These are phyloP conservation scores for Alternaria sp. DNA, from an alignment of 2,329 filamentous ascomycete genomes.

Conservation along the genomic window DNA sequence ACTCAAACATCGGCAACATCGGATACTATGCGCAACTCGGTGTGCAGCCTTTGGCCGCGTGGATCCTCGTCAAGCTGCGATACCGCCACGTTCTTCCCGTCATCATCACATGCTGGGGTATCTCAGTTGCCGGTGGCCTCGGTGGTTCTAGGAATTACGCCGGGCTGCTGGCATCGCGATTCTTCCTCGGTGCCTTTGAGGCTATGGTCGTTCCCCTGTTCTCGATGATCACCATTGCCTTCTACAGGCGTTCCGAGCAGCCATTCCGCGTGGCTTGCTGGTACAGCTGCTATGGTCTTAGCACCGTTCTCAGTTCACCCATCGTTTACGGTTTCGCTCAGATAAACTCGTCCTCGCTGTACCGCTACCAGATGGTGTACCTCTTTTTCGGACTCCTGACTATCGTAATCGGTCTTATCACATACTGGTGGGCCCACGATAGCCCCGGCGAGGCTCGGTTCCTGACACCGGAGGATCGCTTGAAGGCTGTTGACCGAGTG, in stretches of 20 bases:
- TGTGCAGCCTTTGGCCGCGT: constrained; percentile 58
- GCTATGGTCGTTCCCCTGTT: constrained; percentile 34
- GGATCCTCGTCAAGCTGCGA: constrained; percentile 56
- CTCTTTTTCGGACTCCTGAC: constrained; percentile 53
- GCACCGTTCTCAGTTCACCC: constrained; percentile 64
- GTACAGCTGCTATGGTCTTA: constrained; percentile 70
- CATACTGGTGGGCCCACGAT: constrained; percentile 58
- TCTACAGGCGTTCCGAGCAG: constrained; percentile 30
- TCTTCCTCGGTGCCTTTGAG: constrained; percentile 34
- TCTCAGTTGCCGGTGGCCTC: constrained; percentile 32
- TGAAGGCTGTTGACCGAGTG: constrained; percentile 72
- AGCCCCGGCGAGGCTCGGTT: constrained; percentile 64
- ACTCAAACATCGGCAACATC: constrained; percentile 56
- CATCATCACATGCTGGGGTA: constrained; percentile 57
- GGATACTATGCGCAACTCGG: constrained; percentile 60
- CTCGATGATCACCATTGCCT: constrained; percentile 34
- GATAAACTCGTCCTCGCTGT: constrained; percentile 61
- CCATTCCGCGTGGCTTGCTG: constrained; percentile 55
- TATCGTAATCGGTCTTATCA: constrained; percentile 47
- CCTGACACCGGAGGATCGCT: constrained; percentile 69
- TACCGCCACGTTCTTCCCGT: constrained; percentile 28
- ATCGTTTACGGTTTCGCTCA: constrained; percentile 67
- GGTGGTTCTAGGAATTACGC: constrained; percentile 26
- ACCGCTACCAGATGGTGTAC: constrained; percentile 66
- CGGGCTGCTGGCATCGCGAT: constrained; percentile 27